Conservation (phyloP, 2,329 filamentous ascomycete species). For the Trichoderma polysporum region DNA sequence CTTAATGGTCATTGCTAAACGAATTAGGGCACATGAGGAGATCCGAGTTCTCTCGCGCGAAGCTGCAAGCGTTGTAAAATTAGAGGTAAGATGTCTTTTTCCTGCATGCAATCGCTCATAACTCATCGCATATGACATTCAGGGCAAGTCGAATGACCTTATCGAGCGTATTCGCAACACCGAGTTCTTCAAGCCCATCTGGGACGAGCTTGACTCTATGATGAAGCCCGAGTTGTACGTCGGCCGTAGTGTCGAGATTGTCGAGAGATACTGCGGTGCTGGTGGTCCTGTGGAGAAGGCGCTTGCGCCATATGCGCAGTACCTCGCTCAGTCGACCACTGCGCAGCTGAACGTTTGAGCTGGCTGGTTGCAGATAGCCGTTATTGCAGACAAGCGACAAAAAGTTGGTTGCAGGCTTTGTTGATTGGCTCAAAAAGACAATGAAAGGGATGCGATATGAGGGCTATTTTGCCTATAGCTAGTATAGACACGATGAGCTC, state of each 20-base stretch:
- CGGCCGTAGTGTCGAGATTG: constrained; percentile 46
- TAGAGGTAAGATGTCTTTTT: constrained; percentile 32
- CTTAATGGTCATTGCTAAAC: neutral
- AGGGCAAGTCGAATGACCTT: constrained; percentile 77
- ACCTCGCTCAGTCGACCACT: neutral
- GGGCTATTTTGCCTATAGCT: neutral
- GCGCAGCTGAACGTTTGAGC: constrained; percentile 19
- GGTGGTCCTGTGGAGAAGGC: constrained; percentile 41
- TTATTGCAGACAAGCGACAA: neutral
- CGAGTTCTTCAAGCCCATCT: constrained; percentile 73
- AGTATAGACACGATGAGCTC: neutral
- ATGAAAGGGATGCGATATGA: neutral
- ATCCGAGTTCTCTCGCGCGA: constrained; percentile 81
- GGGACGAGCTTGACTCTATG: constrained; percentile 66
- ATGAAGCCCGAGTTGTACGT: constrained; percentile 59
- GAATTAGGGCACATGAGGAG: constrained; percentile 67
- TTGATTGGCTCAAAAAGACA: neutral
- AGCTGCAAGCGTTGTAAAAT: constrained; percentile 61
- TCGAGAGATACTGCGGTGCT: constrained; percentile 45
- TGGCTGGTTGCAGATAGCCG: neutral
- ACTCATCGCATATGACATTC: constrained; percentile 32
- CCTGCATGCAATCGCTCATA: constrained; percentile 44
- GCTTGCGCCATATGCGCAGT: constrained; percentile 27
- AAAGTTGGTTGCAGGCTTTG: neutral
- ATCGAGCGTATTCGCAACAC: constrained; percentile 72